Conservation (phyloP, 2,329 filamentous ascomycete genomes). For the Cordyceps fumosorosea region DNA sequence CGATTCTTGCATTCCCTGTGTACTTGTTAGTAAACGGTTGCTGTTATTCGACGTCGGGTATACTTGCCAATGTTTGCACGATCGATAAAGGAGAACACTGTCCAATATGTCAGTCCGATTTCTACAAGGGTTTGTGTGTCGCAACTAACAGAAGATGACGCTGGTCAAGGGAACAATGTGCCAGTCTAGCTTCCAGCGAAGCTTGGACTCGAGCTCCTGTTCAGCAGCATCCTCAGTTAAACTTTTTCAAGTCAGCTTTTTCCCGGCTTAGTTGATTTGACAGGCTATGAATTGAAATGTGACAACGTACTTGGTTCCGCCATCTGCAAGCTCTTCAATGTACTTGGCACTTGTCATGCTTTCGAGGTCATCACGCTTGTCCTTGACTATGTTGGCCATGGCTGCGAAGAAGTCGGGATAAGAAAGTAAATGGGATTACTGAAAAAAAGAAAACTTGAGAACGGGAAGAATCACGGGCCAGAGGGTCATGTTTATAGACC, state of each 20-base stretch:
- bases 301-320: not conserved
- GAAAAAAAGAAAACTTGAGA: too few species aligned
- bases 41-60: not conserved
- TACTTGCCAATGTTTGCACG: constrained; percentile 56
- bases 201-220: constrained; percentile 13
- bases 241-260: not conserved
- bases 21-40: not conserved
- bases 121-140: not conserved
- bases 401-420: not conserved
- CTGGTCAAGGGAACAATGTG: constrained; percentile 52
- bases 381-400: not conserved
- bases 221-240: not conserved
- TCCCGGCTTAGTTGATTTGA: not conserved
- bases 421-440: not conserved
- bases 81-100: constrained; percentile 59
- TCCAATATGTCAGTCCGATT: not conserved
- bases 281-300: not conserved
- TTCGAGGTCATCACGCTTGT: not conserved
- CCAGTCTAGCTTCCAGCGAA: constrained; percentile 52
- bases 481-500: too few species aligned
- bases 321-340: not conserved
- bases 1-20: constrained; percentile 52
- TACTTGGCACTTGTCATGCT: not conserved
- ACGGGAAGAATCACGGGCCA: too few species aligned
- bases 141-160: constrained; percentile 40